Base-by-base conservation (phyloP, 2,329 filamentous ascomycete genomes). In the Microcyclospora tardicrescens region DNA sequence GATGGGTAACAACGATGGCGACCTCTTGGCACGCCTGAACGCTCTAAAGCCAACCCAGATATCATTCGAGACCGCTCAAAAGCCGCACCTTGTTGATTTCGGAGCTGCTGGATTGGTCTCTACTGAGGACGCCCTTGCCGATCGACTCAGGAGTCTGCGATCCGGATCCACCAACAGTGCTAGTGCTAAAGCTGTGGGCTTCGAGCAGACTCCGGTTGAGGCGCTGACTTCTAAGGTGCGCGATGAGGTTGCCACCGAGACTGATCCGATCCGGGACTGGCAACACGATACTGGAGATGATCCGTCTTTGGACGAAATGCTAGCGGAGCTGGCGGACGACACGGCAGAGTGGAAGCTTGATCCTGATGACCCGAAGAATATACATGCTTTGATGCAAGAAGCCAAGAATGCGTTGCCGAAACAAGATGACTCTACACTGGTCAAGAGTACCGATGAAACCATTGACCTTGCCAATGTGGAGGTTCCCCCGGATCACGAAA, bases 11-110 rank as follows among this genome's bases (percentile, higher is more conserved):
- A 39, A 43, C 13, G 64, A 68, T 41, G 56, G 63, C 36, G 55
- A 61, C 40, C 61, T 70, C 14, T 62, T 69, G 39, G 64, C 66
- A 14, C 62, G 67, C 35, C 57, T 69, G 28, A 68, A 69, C 44
- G 66, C 66, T 11, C 57, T 69, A 35, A 67, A 67, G 47, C 61
- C 62, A 33, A 62, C 64, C 1, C 57, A 51, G 19, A 55, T 68
- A 14, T 59, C 46, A 36, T 50, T 68, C 13, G 36, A 49, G 31
- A 35, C 37, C 14, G 34, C 27, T 33, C 34, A 38, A 16, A 35
- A 30, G 41, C 38, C 48, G 12, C 47, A 50, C n/a, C 42, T 44
- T n/a, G 34, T 49, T 10, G 49, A 54, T 32, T 41, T 52, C 15
- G 34, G 49, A 27, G 43, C 49, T 9, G 44, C 42, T 32, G 37